Evolutionary conservation across 208 protist species (phyloP).

Genomic region (Acanthamoeba lenticulata): DNA sequence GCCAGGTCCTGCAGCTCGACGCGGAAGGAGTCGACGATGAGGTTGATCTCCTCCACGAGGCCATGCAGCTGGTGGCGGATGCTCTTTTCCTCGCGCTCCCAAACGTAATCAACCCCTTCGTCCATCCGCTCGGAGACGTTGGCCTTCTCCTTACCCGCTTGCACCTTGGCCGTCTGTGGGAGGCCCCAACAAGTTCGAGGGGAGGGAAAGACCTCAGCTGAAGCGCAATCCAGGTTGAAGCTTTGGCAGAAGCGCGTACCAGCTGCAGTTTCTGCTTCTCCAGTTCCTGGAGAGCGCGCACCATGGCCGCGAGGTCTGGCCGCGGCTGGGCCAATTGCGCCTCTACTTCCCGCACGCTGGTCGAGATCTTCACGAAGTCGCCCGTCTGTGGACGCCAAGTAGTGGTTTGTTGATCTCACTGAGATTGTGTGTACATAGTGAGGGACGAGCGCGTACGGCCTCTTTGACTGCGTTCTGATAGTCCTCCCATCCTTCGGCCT

Average conservation of each 20-base stretch:
- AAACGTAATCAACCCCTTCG: neutral
- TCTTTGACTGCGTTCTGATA: constrained; percentile 5
- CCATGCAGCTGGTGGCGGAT: neutral
- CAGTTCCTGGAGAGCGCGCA: constrained; percentile 6
- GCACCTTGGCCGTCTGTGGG: neutral
- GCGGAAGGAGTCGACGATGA: neutral
- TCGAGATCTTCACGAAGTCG: neutral
- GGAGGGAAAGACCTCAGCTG: neutral
- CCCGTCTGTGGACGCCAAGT: neutral
- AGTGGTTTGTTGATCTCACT: too few species aligned
- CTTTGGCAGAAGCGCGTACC: neutral
- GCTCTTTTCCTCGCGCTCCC: constrained; percentile 34
- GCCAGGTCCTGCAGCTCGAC: neutral
- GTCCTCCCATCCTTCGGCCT: constrained; percentile 16
- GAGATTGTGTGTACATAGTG: neutral
- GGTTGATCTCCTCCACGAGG: constrained; percentile 32
- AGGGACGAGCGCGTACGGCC: neutral
- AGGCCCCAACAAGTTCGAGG: neutral
- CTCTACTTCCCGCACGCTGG: constrained; percentile 3
- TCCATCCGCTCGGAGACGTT: neutral
- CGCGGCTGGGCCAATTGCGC: neutral
- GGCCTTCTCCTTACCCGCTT: constrained; percentile 6
- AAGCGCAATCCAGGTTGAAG: neutral
- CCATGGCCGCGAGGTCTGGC: neutral
- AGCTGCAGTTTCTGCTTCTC: constrained; percentile 34